phyloP scores from a whole-genome alignment of 331 rosid genomes.

The Malus hybrid region DNA sequence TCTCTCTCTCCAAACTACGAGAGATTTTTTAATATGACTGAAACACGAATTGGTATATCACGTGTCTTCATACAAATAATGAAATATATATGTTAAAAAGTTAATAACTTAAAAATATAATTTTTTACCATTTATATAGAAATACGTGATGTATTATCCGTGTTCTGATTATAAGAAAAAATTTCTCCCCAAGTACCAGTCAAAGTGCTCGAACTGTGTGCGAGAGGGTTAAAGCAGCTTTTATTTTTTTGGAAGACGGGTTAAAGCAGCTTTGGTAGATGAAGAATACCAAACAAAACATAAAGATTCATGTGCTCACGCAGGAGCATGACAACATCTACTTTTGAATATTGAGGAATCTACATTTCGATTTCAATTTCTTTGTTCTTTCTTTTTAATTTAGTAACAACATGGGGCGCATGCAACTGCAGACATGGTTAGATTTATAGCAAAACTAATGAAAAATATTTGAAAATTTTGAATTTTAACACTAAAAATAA shows the following conservation, averaged over 20 bases:
- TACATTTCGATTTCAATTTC: too few species aligned
- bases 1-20: neutral
- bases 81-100: too few species aligned
- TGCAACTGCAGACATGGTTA: neutral
- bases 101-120: too few species aligned
- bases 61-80: too few species aligned
- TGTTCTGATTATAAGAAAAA: too few species aligned
- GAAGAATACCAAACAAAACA: neutral
- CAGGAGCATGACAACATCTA: neutral
- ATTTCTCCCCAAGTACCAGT: too few species aligned
- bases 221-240: too few species aligned
- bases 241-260: too few species aligned
- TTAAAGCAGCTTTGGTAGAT: too few species aligned
- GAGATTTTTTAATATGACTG: neutral
- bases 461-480: too few species aligned
- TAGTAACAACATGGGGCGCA: neutral
- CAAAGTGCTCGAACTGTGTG: too few species aligned
- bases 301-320: neutral
- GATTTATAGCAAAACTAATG: neutral
- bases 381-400: neutral
- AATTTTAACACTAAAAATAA: too few species aligned
- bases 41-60: neutral
- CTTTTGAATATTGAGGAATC: neutral
- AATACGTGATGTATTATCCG: fast-evolving
- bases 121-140: fast-evolving